Conservation (phyloP, 306 rosid genomes). For the Astragalus glycyphyllos region DNA sequence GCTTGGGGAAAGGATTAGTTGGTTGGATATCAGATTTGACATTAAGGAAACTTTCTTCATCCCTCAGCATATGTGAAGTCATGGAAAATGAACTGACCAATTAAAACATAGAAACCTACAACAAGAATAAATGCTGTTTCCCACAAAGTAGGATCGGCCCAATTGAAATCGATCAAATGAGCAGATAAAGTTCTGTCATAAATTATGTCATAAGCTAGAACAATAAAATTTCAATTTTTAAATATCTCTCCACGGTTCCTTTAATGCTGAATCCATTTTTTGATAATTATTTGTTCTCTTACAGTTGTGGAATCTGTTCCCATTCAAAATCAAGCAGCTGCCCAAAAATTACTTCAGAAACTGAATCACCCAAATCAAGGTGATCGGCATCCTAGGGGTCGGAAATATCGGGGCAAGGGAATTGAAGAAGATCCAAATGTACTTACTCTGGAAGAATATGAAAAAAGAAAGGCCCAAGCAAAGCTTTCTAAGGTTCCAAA, state of each 20-base stretch:
- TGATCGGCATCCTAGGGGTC: conserved; percentile 48
- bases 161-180: not conserved
- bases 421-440: conserved; percentile 63
- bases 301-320: conserved; percentile 82
- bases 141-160: not conserved
- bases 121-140: not conserved
- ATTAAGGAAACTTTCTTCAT: conserved; percentile 2
- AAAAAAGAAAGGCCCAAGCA: conserved; percentile 62
- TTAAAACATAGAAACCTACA: not conserved
- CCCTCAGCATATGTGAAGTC: conserved; percentile 2
- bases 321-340: conserved; percentile 91
- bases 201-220: not conserved
- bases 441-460: conserved; percentile 76
- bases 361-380: conserved; percentile 59
- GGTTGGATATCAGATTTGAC: conserved; percentile 6
- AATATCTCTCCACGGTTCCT: conserved; percentile 5
- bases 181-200: not conserved
- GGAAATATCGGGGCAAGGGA: conserved; percentile 66
- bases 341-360: conserved; percentile 89
- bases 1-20: not conserved
- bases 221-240: not conserved
- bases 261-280: not conserved
- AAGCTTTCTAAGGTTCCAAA: conserved; percentile 45
- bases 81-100: conserved; percentile 25
- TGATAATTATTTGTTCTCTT: not conserved